Evolutionary conservation across 257 asterid species (phyloP), one percentile per base, ranked within the genome.

Genomic region (Ajuga chamaepitys): DNA sequence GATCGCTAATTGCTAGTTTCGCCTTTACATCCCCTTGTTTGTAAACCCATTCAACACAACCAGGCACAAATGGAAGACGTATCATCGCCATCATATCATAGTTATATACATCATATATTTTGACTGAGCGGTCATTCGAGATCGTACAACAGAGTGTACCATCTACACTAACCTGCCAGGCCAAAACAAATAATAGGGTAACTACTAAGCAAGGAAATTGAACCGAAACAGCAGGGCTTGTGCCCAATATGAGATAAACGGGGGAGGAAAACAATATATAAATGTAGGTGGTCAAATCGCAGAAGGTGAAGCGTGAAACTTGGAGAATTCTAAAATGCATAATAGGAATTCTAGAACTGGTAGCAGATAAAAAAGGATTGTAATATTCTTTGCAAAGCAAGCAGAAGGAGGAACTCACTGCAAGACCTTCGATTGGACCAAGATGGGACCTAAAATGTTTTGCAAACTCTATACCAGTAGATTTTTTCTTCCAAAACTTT

Each of bases 81-180:
- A 94, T 81, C 99, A 94, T 94, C 62, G 95, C 91, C 97, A 94
- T 94, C 99, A 94, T 94, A 74, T 94, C 99, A 74, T 85, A 94
- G 85, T 94, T 94, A 74, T 88, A 87, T 28, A 94, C 97, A 74
- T 94, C 99, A 75, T 84, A 94, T 83, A 94, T 81, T 78, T 94
- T 94, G 74, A 90, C 95, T 0, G 99, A 88, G 24, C 79, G 88
- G 70, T 94, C 99, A 82, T 77, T 78, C 9, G 99, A 94, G 52
- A 94, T 90, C 12, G 99, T 94, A 77, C 99, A 88, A 64, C 99
- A 90, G 60, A 90, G 97, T 56, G 90, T 67, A 34, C 99, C 97
- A 83, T 94, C 99, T 59, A 75, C 68, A 55, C 99, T 94, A 58
- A 94, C 99, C 99, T 89, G 85, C 77, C 81, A 76, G 28, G 58